Evolutionary conservation across 2,329 filamentous ascomycete species (phyloP).

Genomic region (Oidium heveae): DNA sequence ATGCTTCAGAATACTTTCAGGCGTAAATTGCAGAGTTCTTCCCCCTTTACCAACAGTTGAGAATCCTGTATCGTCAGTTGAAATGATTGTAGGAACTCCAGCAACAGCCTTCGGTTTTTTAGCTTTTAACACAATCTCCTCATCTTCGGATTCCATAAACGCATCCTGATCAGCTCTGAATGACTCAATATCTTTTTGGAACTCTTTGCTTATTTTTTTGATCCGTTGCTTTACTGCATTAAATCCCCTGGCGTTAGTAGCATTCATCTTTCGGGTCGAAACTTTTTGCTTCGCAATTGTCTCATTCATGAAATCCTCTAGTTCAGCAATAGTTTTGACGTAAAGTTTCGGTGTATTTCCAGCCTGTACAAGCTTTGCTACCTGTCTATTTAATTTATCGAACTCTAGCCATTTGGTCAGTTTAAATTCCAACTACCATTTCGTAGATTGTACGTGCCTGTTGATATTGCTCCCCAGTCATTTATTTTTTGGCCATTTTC

Average conservation of each 20-base stretch:
- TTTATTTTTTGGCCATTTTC: constrained; percentile 95
- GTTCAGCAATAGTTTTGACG: constrained; percentile 74
- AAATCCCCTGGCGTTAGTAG: constrained; percentile 73
- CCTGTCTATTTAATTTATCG: constrained; percentile 78
- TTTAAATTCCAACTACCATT: neutral
- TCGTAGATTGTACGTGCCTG: constrained; percentile 30
- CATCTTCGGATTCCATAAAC: constrained; percentile 70
- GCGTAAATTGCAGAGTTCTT: constrained; percentile 72
- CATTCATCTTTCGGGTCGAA: constrained; percentile 95
- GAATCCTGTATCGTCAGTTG: constrained; percentile 60
- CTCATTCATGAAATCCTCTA: constrained; percentile 89
- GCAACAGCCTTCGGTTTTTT: constrained; percentile 26
- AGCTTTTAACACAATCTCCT: constrained; percentile 29
- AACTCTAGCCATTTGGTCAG: constrained; percentile 35
- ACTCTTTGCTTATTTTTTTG: constrained; percentile 96
- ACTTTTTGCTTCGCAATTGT: constrained; percentile 89
- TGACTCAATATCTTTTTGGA: constrained; percentile 62
- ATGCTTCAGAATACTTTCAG: constrained; percentile 96
- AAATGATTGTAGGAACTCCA: constrained; percentile 23
- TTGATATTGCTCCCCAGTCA: constrained; percentile 83
- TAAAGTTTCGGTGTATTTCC: constrained; percentile 72
- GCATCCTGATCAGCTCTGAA: constrained; percentile 67
- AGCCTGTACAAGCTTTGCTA: constrained; percentile 50
- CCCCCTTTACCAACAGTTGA: constrained; percentile 72
- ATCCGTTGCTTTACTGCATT: constrained; percentile 97